These are phyloP conservation scores for Zoysia pacifica DNA, from an alignment of 176 grass and related monocot genomes.

Conservation along the genomic window DNA sequence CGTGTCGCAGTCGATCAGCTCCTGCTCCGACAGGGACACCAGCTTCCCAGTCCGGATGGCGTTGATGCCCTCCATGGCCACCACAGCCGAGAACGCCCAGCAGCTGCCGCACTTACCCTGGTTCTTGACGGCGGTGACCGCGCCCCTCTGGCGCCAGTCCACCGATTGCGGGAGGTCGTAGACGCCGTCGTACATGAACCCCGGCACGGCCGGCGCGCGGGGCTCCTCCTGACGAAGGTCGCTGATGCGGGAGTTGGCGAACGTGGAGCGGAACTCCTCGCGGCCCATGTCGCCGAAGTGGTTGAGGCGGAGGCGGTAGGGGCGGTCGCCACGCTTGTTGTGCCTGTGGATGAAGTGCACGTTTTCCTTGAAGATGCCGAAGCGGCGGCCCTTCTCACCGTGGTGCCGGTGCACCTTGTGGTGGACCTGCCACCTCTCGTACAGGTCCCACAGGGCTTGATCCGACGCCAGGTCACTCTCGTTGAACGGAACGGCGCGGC, in stretches of 20 bases:
- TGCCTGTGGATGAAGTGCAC: slow-evolving; percentile 72
- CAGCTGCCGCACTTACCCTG: slow-evolving; percentile 78
- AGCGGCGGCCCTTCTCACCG: slow-evolving; percentile 65
- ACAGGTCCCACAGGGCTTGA: slow-evolving; percentile 69
- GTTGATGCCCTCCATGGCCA: slow-evolving; percentile 77
- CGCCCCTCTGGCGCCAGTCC: slow-evolving; percentile 65
- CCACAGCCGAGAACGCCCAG: slow-evolving; percentile 75
- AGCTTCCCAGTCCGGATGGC: slow-evolving; percentile 55
- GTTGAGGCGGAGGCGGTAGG: slow-evolving; percentile 77
- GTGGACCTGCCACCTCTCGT: slow-evolving; percentile 69
- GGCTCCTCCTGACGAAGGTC: slow-evolving; percentile 25
- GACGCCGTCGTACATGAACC: slow-evolving; percentile 59
- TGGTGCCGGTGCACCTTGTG: slow-evolving; percentile 55
- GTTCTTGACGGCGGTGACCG: slow-evolving; percentile 68
- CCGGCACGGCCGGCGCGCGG: slow-evolving; percentile 4
- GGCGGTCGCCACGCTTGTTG: slow-evolving; percentile 54
- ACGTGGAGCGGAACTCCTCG: slow-evolving; percentile 57
- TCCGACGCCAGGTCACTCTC: slow-evolving; percentile 66
- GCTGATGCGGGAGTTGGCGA: slow-evolving; percentile 47
- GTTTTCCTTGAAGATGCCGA: slow-evolving; percentile 71
- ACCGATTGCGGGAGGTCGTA: slow-evolving; percentile 40
- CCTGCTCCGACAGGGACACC: slow-evolving; percentile 72
- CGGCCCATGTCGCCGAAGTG: slow-evolving; percentile 70
- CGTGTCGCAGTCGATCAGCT: slow-evolving; percentile 79
- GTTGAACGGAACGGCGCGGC: slow-evolving; percentile 51